Base-by-base conservation (phyloP, 1,284 basidiomycete genomes). In the Apiotrichum domesticum region DNA sequence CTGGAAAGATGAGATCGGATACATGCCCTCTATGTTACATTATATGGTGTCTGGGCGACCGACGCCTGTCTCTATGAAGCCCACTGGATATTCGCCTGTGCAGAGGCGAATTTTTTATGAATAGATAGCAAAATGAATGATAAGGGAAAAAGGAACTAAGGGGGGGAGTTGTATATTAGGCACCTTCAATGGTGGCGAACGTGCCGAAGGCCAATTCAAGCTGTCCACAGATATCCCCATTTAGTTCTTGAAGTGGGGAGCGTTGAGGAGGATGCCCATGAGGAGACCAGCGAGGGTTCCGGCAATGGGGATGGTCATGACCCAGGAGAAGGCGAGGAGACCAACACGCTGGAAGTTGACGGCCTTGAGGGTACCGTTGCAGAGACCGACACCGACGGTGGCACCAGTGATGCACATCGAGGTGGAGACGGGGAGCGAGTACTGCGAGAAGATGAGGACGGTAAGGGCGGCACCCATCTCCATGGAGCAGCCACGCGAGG, bases 331-430 rank as follows among this genome's bases (percentile, higher is more conserved):
- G 33, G 53, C 42, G 6, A 59, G 51, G 5, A 67, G 63, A n/a
- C 62, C 67, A 35, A 69, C 63, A 64, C 72, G 67, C 59, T 66
- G 65, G 48, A 51, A 77, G 67, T 78, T 78, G 63, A 78, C 66
- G 11, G 78, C 74, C 49, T 69, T 70, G 51, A 72, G 51, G 35
- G 70, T 68, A 29, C 77, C 76, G 59, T 77, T 77, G 64, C 74
- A 75, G 7, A 79, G 63, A 37, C 73, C 78, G 29, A 79, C 78
- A 50, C 78, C 79, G 53, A 79, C 65, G 3, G 79, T 80, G 21
- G 77, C 72, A 46, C 78, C 79, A 2, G 78, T 77, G 63, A 79
- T 79, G 63, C 77, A 78, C 76, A 78, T 78, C 5, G 76, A 77
- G 5, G 76, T 77, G 3, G 74, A 76, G 48, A 76, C 75, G 32